phyloP scores from a whole-genome alignment of 2,329 filamentous ascomycete species.

The Xylariomycetidae sp. region DNA sequence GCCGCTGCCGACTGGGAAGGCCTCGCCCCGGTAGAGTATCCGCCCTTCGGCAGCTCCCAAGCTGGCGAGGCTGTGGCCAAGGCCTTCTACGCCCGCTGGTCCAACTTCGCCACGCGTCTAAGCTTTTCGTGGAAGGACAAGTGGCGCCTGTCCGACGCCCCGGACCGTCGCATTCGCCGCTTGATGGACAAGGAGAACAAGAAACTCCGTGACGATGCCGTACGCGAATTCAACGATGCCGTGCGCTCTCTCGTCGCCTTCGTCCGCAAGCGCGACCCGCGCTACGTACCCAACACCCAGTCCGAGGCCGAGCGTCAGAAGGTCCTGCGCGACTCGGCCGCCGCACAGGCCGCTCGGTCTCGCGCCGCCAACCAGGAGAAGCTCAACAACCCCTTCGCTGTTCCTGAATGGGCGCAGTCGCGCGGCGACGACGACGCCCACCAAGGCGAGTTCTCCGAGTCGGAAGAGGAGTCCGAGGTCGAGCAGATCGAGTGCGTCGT shows the following conservation, averaged over 20 bases:
- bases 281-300: constrained; percentile 71
- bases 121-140: constrained; percentile 85
- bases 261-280: constrained; percentile 83
- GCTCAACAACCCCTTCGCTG: constrained; percentile 51
- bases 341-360: constrained; percentile 77
- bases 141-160: constrained; percentile 77
- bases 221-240: constrained; percentile 86
- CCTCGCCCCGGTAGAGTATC: constrained; percentile 59
- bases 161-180: constrained; percentile 74
- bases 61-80: constrained; percentile 70
- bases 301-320: constrained; percentile 77
- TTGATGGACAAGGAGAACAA: constrained; percentile 95
- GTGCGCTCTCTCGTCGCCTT: constrained; percentile 82
- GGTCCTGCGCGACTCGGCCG: constrained; percentile 67
- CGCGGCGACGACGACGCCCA: constrained; percentile 45
- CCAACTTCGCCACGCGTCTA: constrained; percentile 75
- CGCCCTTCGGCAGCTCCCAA: constrained; percentile 72
- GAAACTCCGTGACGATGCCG: constrained; percentile 72
- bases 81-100: constrained; percentile 77
- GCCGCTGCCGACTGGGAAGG: constrained; percentile 66
- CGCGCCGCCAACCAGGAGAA: constrained; percentile 76
- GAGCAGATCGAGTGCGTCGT: constrained; percentile 67
- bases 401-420: constrained; percentile 71
- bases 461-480: constrained; percentile 47
- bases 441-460: constrained; percentile 53